phyloP scores from a whole-genome alignment of 352 stramenopile species.

The Phytopythium sindhum region DNA sequence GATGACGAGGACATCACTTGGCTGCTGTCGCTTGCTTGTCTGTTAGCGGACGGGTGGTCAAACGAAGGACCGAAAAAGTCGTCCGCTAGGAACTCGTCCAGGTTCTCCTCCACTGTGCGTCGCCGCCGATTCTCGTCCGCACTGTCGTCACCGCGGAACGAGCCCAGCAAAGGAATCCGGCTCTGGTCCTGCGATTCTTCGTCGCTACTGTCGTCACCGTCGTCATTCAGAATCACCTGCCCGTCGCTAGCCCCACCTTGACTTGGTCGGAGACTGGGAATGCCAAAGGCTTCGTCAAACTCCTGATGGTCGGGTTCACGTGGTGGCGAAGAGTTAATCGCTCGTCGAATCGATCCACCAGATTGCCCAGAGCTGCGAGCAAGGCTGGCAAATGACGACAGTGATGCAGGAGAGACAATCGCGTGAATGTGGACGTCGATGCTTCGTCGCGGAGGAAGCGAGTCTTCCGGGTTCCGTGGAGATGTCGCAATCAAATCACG shows the following conservation, averaged over 20 bases:
- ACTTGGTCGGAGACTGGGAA: conserved; percentile 25
- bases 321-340: neutral
- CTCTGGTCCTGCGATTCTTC: conserved; percentile 47
- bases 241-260: conserved; percentile 15
- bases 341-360: conserved; percentile 4
- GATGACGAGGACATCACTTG: neutral
- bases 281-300: conserved; percentile 41
- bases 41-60: neutral
- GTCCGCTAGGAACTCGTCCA: conserved; percentile 51
- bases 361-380: neutral
- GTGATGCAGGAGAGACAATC: conserved; percentile 71
- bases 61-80: conserved; percentile 74
- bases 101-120: conserved; percentile 27
- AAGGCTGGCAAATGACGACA: conserved; percentile 55
- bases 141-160: conserved; percentile 35
- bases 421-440: conserved; percentile 89
- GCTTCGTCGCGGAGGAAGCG: conserved; percentile 39
- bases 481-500: conserved; percentile 61
- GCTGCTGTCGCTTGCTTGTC: neutral
- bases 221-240: conserved; percentile 29
- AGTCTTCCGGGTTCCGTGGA: conserved; percentile 21
- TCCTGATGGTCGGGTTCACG: conserved; percentile 8
- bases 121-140: conserved; percentile 19
- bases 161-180: conserved; percentile 50
- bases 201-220: conserved; percentile 17